phyloP scores from a whole-genome alignment of 108 stramenopile species.

The Pseudonitzschia delicatissima region DNA sequence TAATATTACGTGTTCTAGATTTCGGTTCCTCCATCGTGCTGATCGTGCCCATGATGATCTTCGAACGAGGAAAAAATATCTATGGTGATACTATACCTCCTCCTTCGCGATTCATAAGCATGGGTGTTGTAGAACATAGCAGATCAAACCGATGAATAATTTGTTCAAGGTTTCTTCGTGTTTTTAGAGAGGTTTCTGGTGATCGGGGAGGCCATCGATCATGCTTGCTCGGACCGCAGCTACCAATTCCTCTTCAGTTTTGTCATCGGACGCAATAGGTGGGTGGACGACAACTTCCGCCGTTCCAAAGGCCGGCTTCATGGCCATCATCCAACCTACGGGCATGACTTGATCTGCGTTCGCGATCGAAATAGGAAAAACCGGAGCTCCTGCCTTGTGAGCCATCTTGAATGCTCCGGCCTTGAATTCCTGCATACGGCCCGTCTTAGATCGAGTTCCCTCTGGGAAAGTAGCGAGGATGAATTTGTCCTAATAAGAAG shows the following conservation, averaged over 20 bases:
- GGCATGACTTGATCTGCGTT: constrained; percentile 69
- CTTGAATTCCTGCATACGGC: constrained; percentile 77
- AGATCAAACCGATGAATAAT: no score
- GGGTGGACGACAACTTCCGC: constrained; percentile 73
- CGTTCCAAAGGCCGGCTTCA: constrained; percentile 39
- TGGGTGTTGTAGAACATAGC: no score
- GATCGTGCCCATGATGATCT: no score
- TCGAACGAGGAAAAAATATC: no score
- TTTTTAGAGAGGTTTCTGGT: constrained; percentile 44
- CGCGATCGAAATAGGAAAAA: constrained; percentile 78
- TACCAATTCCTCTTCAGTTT: constrained; percentile 80
- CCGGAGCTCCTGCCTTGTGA: constrained; percentile 74
- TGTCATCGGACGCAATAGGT: constrained; percentile 72
- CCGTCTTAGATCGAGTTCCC: constrained; percentile 75
- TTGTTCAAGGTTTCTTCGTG: no score
- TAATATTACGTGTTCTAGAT: no score
- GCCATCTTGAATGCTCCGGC: constrained; percentile 93
- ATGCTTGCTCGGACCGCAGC: constrained; percentile 61
- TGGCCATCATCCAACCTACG: constrained; percentile 77
- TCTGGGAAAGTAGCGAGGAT: constrained; percentile 86
- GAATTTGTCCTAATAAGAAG: constrained; percentile 85
- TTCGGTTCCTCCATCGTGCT: no score
- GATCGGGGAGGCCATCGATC: constrained; percentile 71
- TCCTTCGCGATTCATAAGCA: no score
- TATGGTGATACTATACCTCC: no score